Evolutionary conservation across 2,329 filamentous ascomycete genomes (phyloP), one percentile per base, ranked within the genome.

Genomic region (Aspergillus novofumigatus): DNA sequence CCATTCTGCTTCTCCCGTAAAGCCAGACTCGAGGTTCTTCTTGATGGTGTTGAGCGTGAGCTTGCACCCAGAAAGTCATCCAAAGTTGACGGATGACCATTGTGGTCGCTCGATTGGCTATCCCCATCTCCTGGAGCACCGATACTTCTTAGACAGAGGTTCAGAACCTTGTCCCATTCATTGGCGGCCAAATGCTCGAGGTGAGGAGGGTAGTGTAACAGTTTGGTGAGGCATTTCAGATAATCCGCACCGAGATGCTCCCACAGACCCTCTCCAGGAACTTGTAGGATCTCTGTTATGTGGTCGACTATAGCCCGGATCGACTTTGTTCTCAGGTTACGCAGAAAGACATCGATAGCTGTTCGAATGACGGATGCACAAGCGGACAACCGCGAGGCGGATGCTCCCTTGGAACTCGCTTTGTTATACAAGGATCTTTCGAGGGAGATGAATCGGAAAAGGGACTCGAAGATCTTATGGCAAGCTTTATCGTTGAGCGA

Each of bases 241-340:
- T 97, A 96, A 67, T 94, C 86, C 51, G 86, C 81, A 25, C 86
- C 77, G 4, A 99, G 79, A 11, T 89, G 87, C 56, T 86, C 81
- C 61, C 91, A 86, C 54, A 88, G 83, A 2, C 79, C 81, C 14
- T 85, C 85, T 54, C 86, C 83, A 1, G 81, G 72, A 17, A 79
- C 82, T 1, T 86, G 83, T 3, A 96, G 79, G 20, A 86, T 85
- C 62, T 96, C 86, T 3, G 85, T 87, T 59, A 97, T 88, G 73
- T 96, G 92, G 62, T 91, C 86, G 62, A 96, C 80, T 17, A 97
- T 78, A 5, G 89, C 85, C 64, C 87, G 83, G n/a, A 93, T 80
- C 0, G 92, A 93, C 71, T 91, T 95, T 58, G 81, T 79, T 67
- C 86, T 89, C 61, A 97, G 74, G 59, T 83, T 87, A 21, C 80